Evolutionary conservation across 1,139 yeast genomes (phyloP).

Genomic region (Taiozyma sp.): DNA sequence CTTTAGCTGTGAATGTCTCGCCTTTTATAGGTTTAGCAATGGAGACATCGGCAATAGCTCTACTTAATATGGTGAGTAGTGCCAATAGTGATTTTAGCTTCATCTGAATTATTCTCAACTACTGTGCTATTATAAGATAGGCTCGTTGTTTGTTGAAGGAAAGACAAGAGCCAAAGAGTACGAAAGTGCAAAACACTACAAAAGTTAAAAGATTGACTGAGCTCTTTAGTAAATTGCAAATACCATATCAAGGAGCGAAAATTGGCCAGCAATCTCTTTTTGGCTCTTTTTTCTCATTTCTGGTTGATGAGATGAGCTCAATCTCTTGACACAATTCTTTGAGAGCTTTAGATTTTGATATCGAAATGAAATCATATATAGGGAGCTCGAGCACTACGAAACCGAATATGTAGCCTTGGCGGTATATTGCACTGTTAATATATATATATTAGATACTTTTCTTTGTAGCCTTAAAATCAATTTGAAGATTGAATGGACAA

Average conservation of each 20-base stretch:
- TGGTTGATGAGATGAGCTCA: too few species aligned
- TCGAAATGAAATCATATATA: too few species aligned
- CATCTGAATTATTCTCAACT: not conserved
- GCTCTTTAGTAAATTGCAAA: too few species aligned
- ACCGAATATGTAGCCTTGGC: too few species aligned
- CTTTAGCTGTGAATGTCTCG: slow-evolving; percentile 42
- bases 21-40: slow-evolving; percentile 49
- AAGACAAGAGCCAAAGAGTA: not conserved
- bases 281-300: not conserved
- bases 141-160: not conserved
- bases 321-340: not conserved
- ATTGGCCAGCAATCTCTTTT: too few species aligned
- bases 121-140: too few species aligned
- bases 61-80: slow-evolving; percentile 22
- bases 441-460: not conserved
- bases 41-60: slow-evolving; percentile 45
- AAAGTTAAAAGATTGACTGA: too few species aligned
- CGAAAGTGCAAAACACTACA: not conserved
- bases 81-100: not conserved
- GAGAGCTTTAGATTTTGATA: too few species aligned
- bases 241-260: too few species aligned
- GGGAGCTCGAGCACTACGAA: too few species aligned
- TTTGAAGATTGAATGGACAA: slow-evolving; percentile 29
- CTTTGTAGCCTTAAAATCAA: slow-evolving; percentile 1
- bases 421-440: too few species aligned